These are phyloP conservation scores for Neopestalotiopsis sp. DNA, from an alignment of 2,329 filamentous ascomycete genomes.

Conservation along the genomic window DNA sequence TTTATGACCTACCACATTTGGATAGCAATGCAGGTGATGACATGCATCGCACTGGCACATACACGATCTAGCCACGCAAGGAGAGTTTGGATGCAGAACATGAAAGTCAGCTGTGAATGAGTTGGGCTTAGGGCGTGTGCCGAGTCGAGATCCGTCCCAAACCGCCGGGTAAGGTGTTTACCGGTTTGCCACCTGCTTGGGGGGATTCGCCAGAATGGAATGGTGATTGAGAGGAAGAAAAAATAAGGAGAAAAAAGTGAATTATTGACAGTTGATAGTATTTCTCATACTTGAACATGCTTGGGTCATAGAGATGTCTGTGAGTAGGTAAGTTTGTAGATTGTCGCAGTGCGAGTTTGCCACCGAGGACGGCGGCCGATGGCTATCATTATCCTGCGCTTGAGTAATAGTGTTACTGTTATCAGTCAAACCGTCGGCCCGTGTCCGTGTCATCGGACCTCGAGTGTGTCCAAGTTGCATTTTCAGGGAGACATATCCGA, in stretches of 20 bases:
- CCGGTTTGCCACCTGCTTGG: neutral
- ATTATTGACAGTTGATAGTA: neutral
- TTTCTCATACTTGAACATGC: neutral
- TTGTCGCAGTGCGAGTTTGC: neutral
- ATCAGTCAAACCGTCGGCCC: neutral
- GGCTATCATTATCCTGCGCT: slow-evolving; percentile 2
- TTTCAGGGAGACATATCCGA: neutral
- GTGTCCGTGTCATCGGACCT: neutral
- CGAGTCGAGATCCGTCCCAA: neutral
- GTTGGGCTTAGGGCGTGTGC: neutral
- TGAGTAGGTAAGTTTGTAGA: neutral
- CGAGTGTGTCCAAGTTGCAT: neutral
- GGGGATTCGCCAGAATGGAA: too few relatives aligned
- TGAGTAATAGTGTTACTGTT: slow-evolving; percentile 2
- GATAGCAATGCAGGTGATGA: neutral
- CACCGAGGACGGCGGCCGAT: neutral
- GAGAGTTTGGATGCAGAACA: neutral
- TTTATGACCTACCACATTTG: neutral
- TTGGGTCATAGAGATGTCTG: neutral
- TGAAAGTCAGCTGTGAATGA: neutral
- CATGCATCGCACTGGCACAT: neutral
- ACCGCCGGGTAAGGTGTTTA: neutral
- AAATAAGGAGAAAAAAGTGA: too few relatives aligned
- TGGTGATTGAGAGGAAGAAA: too few relatives aligned
- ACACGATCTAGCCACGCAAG: neutral